These are phyloP conservation scores for Pyrrhoderma noxium DNA, from an alignment of 1,284 basidiomycete genomes.

Conservation along the genomic window DNA sequence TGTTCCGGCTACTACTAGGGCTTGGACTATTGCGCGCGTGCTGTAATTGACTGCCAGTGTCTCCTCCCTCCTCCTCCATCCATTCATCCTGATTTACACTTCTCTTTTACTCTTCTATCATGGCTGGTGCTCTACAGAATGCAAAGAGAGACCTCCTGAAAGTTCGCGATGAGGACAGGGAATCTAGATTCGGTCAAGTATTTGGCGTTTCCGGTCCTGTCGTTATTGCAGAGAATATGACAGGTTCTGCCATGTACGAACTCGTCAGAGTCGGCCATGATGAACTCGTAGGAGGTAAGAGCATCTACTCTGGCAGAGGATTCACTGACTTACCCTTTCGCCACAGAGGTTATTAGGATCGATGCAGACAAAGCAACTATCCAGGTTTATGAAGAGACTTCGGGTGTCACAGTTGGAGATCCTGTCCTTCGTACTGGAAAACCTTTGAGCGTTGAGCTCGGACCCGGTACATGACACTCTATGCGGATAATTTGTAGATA, in stretches of 20 bases:
- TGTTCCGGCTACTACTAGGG: too few species aligned
- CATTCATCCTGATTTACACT: too few species aligned
- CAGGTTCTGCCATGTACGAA: slow-evolving; percentile 95
- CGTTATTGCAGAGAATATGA: slow-evolving; percentile 96
- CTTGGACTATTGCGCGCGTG: too few species aligned
- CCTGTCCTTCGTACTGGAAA: slow-evolving; percentile 97
- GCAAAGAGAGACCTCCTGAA: slow-evolving; percentile 82
- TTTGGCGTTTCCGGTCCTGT: slow-evolving; percentile 95
- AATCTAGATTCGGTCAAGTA: slow-evolving; percentile 85
- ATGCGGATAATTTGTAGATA: neutral
- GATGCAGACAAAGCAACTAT: slow-evolving; percentile 96
- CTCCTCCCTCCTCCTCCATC: too few species aligned
- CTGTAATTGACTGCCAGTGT: too few species aligned
- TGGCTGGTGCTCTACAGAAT: slow-evolving; percentile 90
- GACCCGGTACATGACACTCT: slow-evolving; percentile 68
- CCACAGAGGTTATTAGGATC: slow-evolving; percentile 91
- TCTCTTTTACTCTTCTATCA: slow-evolving; percentile 23
- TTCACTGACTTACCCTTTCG: slow-evolving; percentile 1
- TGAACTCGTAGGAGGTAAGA: slow-evolving; percentile 85
- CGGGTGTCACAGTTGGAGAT: slow-evolving; percentile 96
- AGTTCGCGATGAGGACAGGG: slow-evolving; percentile 84
- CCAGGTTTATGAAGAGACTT: slow-evolving; percentile 99
- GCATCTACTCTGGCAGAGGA: slow-evolving; percentile 22
- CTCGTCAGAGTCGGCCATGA: slow-evolving; percentile 94
- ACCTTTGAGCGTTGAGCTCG: slow-evolving; percentile 94